These are phyloP conservation scores for Lachancea dasiensis DNA, from an alignment of 805 yeast species.

Conservation along the genomic window DNA sequence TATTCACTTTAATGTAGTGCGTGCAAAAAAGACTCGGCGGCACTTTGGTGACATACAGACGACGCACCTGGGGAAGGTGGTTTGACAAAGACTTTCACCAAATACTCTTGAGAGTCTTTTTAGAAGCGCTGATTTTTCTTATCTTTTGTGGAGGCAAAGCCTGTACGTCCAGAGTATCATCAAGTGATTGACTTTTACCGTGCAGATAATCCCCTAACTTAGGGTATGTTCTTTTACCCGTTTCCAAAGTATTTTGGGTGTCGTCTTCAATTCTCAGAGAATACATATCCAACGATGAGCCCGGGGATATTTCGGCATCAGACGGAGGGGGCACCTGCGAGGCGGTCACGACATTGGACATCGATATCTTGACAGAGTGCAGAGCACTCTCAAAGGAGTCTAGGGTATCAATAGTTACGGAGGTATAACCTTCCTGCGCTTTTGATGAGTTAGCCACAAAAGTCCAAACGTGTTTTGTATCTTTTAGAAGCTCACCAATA, in stretches of 20 bases:
- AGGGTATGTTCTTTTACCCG: slow-evolving; percentile 20
- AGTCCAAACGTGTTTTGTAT: slow-evolving; percentile 13
- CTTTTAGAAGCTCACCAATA: slow-evolving; percentile 11
- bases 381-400: neutral
- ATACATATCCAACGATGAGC: slow-evolving; percentile 18
- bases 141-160: slow-evolving; percentile 13
- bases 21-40: too few species aligned
- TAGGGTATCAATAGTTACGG: slow-evolving; percentile 6
- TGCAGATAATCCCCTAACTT: slow-evolving; percentile 18
- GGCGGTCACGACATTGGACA: neutral
- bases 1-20: too few species aligned
- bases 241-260: slow-evolving; percentile 12
- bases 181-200: slow-evolving; percentile 16
- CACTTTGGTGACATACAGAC: too few species aligned
- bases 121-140: slow-evolving; percentile 30
- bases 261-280: slow-evolving; percentile 17
- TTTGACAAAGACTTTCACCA: slow-evolving; percentile 18
- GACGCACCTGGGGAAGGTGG: neutral
- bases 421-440: slow-evolving; percentile 20
- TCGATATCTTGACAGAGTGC: neutral
- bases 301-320: neutral
- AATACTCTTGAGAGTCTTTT: slow-evolving; percentile 26
- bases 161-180: slow-evolving; percentile 14
- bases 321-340: neutral
- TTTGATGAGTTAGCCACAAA: slow-evolving; percentile 17